Evolutionary conservation across 106 monocot genomes (phyloP), one percentile per base, ranked within the genome.

Genomic region (Dioscorea dumetorum): DNA sequence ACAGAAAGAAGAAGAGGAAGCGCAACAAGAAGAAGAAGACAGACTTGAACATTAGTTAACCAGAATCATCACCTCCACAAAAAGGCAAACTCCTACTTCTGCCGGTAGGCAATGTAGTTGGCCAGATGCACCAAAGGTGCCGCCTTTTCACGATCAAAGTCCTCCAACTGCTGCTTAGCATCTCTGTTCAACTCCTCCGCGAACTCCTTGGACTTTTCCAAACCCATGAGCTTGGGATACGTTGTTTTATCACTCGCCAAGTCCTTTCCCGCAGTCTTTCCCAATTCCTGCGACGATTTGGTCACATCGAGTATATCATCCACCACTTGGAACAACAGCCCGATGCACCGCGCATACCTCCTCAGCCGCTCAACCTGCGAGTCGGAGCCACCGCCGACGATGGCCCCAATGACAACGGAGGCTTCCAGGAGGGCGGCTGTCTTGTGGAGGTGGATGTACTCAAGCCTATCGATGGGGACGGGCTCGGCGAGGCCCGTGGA

Each of bases 241-340:
- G 94, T 94, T 13, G 84, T 85, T 78, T 94, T 94, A 18, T 94
- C 90, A 19, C 66, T 77, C 3, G 75, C 87, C 71, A 90, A 48
- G 48, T 94, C 94, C 68, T 94, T 94, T 52, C 87, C 90, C 4
- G 90, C 90, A 22, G 94, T 94, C 77, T 94, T 90, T 53, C 90
- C 94, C 52, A 94, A 63, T 64, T 90, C 90, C 63, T 86, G 60
- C 52, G 90, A 82, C 17, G 84, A 82, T 62, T 82, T 84, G 19
- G 89, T 90, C 28, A 90, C 75, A 28, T 94, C 94, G 8, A 94
- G 78, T 18, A 94, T 90, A 32, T 94, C 94, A 33, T 94, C 94
- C 19, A 94, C 94, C 33, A 94, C 90, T 68, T 94, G 94, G 57
- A 94, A 94, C 72, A 94, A 65, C 70, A 94, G 33, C 32, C 94